Evolutionary conservation across 2,329 filamentous ascomycete species (phyloP), one percentile per base, ranked within the genome.

Genomic region (Arthrobotrys megalospora): DNA sequence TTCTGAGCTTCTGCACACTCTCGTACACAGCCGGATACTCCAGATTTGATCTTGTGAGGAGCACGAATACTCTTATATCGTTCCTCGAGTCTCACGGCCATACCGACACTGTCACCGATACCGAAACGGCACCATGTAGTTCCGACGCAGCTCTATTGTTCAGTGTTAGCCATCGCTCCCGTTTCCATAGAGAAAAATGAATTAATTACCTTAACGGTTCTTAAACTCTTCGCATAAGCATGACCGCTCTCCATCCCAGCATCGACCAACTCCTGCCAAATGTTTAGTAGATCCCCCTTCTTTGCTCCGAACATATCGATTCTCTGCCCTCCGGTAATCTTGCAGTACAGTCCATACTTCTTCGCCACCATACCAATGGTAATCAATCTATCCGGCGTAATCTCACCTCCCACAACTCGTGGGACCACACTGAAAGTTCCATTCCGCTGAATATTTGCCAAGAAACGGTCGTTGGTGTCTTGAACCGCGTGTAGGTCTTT

Each of bases 251-350:
- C 94, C 91, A 97, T 92, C 19, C 94, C 94, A 0, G 91, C 94
- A 70, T 92, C 90, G 7, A 96, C 89, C 2, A 97, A 87, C 81
- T 90, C 89, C 50, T 89, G 88, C 94, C 94, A 97, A 81, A 97
- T 97, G 12, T 88, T 88, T 1, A 92, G 87, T 16, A 97, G 87
- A 83, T 97, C 93, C 80, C 96, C 92, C 85, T 96, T 97, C 85
- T 90, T 91, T 0, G 94, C 94, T 47, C 94, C 94, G 82, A 97
- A 97, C 90, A 97, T 89, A 84, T 97, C 94, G 82, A 97, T 97
- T 70, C 94, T 90, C 84, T 97, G 94, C 0, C 92, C 94, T 69
- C 94, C 94, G 0, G 94, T 97, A 83, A 97, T 96, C 85, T 97
- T 97, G 82, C 91, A 93, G 85, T 97, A 97, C 6, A 97, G 86